Percentiles rank a stretch among this genome's conserved stretches.
Evolutionary conservation across 495 filamentous ascomycete species (phyloP).

Genomic region (Pseudomonodictys pantanalensis): DNA sequence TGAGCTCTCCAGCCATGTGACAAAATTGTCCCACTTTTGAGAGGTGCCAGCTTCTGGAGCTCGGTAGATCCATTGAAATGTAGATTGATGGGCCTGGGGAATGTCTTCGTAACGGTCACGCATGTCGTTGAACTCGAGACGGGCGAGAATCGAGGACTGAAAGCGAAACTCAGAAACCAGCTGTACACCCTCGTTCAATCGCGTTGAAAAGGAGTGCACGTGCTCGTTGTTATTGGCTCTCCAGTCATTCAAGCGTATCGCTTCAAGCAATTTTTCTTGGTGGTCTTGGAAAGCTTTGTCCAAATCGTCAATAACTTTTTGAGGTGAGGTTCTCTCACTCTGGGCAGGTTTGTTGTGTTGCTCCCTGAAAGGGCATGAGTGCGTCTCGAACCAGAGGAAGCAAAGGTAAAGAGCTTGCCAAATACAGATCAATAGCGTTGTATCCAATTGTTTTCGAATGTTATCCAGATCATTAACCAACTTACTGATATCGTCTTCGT

Average conservation of each 20-base stretch:
- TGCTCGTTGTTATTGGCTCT: no score
- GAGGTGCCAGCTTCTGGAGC: background rate
- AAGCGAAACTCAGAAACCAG: constrained; percentile 13
- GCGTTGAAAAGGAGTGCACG: no score
- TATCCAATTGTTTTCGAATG: constrained; percentile 11
- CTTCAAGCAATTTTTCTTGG: no score
- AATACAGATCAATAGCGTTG: background rate
- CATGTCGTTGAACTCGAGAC: no score
- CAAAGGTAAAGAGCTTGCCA: background rate
- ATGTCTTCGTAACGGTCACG: constrained; percentile 11
- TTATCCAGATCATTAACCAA: constrained; percentile 6
- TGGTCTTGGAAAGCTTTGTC: no score
- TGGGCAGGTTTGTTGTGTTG: no score
- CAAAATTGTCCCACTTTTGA: constrained; percentile 7
- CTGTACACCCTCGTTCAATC: no score
- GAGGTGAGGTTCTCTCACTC: no score
- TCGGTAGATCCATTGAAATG: constrained; percentile 18
- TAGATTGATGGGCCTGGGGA: background rate
- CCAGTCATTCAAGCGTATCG: no score
- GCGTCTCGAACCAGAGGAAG: background rate
- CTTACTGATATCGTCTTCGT: background rate
- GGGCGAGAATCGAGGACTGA: no score
- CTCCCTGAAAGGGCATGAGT: background rate
- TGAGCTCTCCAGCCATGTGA: background rate
- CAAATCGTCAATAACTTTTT: no score